phyloP scores from a whole-genome alignment of 768 basidiomycete species.

The Amanita thiersii region DNA sequence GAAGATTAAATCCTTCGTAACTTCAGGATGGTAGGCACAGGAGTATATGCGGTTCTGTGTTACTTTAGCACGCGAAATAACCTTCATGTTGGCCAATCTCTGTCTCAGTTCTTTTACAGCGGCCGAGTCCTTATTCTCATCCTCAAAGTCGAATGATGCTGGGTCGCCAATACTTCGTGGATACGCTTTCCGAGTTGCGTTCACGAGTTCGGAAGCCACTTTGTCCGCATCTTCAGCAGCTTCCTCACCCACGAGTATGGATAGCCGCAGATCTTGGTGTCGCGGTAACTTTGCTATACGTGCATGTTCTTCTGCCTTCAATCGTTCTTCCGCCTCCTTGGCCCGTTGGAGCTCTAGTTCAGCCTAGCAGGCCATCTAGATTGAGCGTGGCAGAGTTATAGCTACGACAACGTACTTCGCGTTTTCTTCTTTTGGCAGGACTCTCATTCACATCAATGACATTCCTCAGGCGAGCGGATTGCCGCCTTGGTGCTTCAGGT shows the following conservation, averaged over 20 bases:
- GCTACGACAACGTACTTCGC: slow-evolving; percentile 39
- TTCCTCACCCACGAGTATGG: slow-evolving; percentile 45
- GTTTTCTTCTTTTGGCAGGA: slow-evolving; percentile 51
- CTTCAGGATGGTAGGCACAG: slow-evolving; percentile 75
- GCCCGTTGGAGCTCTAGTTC: slow-evolving; percentile 40
- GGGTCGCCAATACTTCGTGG: slow-evolving; percentile 33
- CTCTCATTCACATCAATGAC: slow-evolving; percentile 53
- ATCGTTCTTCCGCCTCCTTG: slow-evolving; percentile 53
- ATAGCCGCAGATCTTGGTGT: slow-evolving; percentile 55
- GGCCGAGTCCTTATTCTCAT: slow-evolving; percentile 34
- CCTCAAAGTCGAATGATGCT: slow-evolving; percentile 45
- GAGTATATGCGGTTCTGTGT: slow-evolving; percentile 69
- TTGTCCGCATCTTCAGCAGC: slow-evolving; percentile 35
- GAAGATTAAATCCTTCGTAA: slow-evolving; percentile 76
- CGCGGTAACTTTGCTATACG: slow-evolving; percentile 63
- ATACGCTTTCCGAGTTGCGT: slow-evolving; percentile 24
- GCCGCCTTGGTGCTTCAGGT: slow-evolving; percentile 47
- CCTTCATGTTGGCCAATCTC: slow-evolving; percentile 44
- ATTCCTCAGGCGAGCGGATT: slow-evolving; percentile 53
- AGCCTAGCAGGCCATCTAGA: slow-evolving; percentile 22
- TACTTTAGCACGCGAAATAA: slow-evolving; percentile 77
- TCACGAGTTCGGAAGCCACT: slow-evolving; percentile 37
- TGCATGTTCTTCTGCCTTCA: slow-evolving; percentile 54
- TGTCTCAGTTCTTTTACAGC: slow-evolving; percentile 48
- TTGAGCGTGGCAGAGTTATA: background rate